phyloP scores from a whole-genome alignment of 148 eudicot genomes.

The Vaccinium corymbosum region DNA sequence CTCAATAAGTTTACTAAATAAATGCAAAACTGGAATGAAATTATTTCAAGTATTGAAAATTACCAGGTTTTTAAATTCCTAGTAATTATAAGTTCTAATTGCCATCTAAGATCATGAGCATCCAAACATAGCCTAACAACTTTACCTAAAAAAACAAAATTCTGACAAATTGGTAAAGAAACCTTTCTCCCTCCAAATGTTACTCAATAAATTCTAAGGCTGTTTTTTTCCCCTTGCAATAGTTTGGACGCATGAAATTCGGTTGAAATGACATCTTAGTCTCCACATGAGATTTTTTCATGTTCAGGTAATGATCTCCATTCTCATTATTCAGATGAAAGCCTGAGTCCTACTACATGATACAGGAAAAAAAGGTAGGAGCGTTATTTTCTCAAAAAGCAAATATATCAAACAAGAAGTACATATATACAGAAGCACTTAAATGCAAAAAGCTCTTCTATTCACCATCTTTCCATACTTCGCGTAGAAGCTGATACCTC shows the following conservation, averaged over 20 bases:
- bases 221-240: no score
- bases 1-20: background rate
- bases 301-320: no score
- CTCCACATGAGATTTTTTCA: no score
- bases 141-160: background rate
- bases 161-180: background rate
- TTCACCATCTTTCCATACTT: constrained; percentile 67
- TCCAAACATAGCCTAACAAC: background rate
- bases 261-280: no score
- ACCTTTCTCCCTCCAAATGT: background rate
- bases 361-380: background rate
- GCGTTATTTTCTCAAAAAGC: background rate
- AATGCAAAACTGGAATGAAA: background rate
- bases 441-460: constrained; percentile 8
- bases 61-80: background rate
- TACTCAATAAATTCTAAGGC: background rate
- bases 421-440: background rate
- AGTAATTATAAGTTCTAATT: background rate
- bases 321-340: background rate
- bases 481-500: constrained; percentile 73
- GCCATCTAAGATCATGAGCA: background rate
- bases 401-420: background rate
- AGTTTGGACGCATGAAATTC: no score
- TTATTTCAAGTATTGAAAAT: background rate
- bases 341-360: background rate